Percentiles rank a stretch among this genome's conserved stretches.
These are phyloP conservation scores for Candida ficus DNA, from an alignment of 805 yeast species.

Conservation along the genomic window DNA sequence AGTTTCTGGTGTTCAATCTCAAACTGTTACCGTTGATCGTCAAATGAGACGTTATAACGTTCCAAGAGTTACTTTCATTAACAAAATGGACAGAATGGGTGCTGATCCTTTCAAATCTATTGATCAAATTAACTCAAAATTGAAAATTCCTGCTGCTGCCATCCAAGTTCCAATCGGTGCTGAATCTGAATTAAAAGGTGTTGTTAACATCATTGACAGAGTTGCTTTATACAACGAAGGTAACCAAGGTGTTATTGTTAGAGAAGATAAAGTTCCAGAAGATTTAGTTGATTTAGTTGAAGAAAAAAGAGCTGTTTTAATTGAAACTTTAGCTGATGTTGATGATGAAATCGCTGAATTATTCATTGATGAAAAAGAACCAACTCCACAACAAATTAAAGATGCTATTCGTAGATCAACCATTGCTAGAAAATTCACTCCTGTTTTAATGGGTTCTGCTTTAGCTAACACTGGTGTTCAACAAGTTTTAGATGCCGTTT, in stretches of 20 bases:
- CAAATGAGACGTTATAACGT: conserved; percentile 98
- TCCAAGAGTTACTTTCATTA: conserved; percentile 92
- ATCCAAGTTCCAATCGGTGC: conserved; percentile 97
- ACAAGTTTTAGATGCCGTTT: conserved; percentile 92
- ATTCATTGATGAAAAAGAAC: conserved; percentile 84
- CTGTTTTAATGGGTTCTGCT: conserved; percentile 99
- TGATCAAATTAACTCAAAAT: conserved; percentile 81
- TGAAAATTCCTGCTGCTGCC: conserved; percentile 94
- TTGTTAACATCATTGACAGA: conserved; percentile 84
- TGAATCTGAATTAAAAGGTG: conserved; percentile 81
- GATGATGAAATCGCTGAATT: conserved; percentile 97
- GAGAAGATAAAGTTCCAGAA: conserved; percentile 66
- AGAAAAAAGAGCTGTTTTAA: conserved; percentile 79
- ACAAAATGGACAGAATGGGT: conserved; percentile 99
- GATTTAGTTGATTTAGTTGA: conserved; percentile 78
- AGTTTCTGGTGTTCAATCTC: conserved; percentile 97
- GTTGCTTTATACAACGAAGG: conserved; percentile 90
- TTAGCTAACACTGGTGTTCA: conserved; percentile 95
- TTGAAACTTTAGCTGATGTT: conserved; percentile 95
- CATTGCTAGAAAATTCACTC: conserved; percentile 92
- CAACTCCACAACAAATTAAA: conserved; percentile 77
- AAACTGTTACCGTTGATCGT: conserved; percentile 97
- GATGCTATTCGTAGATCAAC: conserved; percentile 92
- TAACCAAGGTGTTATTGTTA: conserved; percentile 76
- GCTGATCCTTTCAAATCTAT: conserved; percentile 95